phyloP scores from a whole-genome alignment of 1,284 basidiomycete species.

The Austroboletus olivaceoglutinosus region DNA sequence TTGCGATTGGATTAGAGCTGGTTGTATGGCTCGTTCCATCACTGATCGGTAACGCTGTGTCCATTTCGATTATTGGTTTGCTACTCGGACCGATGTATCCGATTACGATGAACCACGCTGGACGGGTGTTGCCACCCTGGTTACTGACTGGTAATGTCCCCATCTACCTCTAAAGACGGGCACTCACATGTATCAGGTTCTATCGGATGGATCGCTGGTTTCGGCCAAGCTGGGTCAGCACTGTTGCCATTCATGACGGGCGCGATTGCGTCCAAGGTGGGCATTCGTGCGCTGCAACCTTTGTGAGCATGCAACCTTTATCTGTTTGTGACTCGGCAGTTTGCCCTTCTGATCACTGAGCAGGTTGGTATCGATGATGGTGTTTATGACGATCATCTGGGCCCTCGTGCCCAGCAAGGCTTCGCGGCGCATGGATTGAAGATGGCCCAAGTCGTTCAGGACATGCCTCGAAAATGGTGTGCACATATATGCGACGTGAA shows the following conservation, averaged over 20 bases:
- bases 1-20: constrained; percentile 51
- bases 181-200: constrained; percentile 21
- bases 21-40: constrained; percentile 60
- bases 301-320: constrained; percentile 39
- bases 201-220: constrained; percentile 56
- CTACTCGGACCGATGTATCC: constrained; percentile 56
- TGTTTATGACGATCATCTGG: constrained; percentile 43
- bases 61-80: constrained; percentile 57
- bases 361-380: constrained; percentile 48
- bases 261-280: constrained; percentile 47
- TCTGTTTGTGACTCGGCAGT: background rate
- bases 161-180: background rate
- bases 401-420: constrained; percentile 37
- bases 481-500: background rate
- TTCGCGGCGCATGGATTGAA: constrained; percentile 18
- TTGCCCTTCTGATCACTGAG: background rate
- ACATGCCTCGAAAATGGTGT: background rate
- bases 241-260: constrained; percentile 57
- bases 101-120: constrained; percentile 50
- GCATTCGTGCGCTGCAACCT: constrained; percentile 54
- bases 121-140: constrained; percentile 48
- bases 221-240: constrained; percentile 54
- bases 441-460: background rate
- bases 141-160: constrained; percentile 43
- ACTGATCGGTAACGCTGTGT: constrained; percentile 49